phyloP scores from a whole-genome alignment of 1,284 basidiomycete genomes.

The Athelia sp. region DNA sequence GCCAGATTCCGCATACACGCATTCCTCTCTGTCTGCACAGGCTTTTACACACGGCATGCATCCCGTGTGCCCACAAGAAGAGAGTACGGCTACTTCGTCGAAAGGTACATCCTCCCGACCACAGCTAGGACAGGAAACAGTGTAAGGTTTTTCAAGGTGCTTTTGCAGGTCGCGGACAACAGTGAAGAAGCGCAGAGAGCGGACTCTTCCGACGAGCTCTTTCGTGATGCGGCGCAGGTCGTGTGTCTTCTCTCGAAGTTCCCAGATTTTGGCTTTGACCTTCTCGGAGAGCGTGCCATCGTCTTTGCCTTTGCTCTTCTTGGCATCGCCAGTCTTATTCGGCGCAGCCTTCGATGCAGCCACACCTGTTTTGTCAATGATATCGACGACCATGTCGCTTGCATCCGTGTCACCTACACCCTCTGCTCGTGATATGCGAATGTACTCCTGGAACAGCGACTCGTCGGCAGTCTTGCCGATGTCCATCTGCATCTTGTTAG shows the following conservation, averaged over 20 bases:
- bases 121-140: constrained; percentile 62
- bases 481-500: constrained; percentile 61
- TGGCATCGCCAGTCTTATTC: constrained; percentile 21
- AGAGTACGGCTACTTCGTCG: constrained; percentile 76
- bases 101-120: constrained; percentile 50
- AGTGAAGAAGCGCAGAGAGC: constrained; percentile 87
- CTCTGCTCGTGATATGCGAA: constrained; percentile 60
- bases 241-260: constrained; percentile 82
- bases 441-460: constrained; percentile 74
- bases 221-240: constrained; percentile 79
- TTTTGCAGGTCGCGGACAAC: constrained; percentile 86
- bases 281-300: constrained; percentile 49
- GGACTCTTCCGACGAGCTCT: constrained; percentile 83
- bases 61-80: constrained; percentile 87
- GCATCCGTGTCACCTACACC: constrained; percentile 77
- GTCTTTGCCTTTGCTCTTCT: constrained; percentile 50
- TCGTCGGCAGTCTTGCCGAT: constrained; percentile 62
- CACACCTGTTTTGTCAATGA: constrained; percentile 65
- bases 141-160: constrained; percentile 51
- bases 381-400: constrained; percentile 48
- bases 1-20: constrained; percentile 65
- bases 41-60: constrained; percentile 70
- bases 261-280: constrained; percentile 68
- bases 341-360: constrained; percentile 30
- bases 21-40: constrained; percentile 76